Evolutionary conservation across 805 yeast genomes (phyloP), one percentile per base, ranked within the genome.

Genomic region (Candida jianshihensis): DNA sequence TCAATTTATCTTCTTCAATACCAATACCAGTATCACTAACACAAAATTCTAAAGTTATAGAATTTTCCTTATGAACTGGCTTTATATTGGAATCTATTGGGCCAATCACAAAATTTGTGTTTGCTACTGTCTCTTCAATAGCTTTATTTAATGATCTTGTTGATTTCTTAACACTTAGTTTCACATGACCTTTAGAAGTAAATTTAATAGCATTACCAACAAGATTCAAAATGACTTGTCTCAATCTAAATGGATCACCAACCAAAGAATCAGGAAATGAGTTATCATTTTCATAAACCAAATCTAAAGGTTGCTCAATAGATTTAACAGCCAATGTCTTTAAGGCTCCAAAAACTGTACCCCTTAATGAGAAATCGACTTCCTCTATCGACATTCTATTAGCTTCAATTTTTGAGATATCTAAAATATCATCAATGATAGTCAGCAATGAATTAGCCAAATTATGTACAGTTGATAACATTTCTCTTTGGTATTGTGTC

Each of bases 1-100:
- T 95, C 26, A 86, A 66, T 54, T 86, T 86, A 51, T 87, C 95
- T 53, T 75, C 77, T 51, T 81, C 86, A 48, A 86, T 86, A 47
- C 96, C 96, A 46, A 87, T 86, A 56, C 95, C 94, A 1, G 95
- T 86, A 57, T 86, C 96, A 47, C 86, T 73, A 9, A 86, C 95
- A 61, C 95, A 84, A 51, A 87, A 82, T 57, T 86, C 90, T 33
- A 86, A 66, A 30, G 72, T 58, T 33, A 77, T 56, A n/a, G 68
- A 66, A 26, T 62, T 34, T 13, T 38, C 27, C 38, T 44, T 46
- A 10, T 36, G 31, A 10, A 37, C 36, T 10, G 46, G 42, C 19
- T 38, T 38, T 25, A 47, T 47, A 31, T 50, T 47, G 19, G 31
- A 9, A 35, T 51, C 54, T 3, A 47, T 41, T 19, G 45, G 51